phyloP scores from a whole-genome alignment of 805 yeast species.

The Tetrapisispora nanseiensis region DNA sequence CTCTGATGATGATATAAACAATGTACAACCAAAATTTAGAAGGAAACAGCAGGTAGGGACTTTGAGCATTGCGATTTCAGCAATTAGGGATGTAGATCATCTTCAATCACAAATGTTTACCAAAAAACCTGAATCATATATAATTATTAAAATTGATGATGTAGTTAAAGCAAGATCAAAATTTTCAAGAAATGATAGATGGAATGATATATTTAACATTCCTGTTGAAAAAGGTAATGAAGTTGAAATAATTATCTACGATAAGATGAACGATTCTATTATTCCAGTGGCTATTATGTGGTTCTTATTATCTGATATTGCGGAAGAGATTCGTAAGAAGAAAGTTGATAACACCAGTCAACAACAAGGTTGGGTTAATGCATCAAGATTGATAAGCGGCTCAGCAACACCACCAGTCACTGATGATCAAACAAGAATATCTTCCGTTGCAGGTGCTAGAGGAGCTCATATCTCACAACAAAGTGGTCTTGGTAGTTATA shows the following conservation, averaged over 20 bases:
- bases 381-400: conserved; percentile 31
- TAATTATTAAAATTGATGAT: conserved; percentile 80
- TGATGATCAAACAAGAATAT: neutral
- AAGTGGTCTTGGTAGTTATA: neutral
- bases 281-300: conserved; percentile 90
- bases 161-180: conserved; percentile 70
- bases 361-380: conserved; percentile 81
- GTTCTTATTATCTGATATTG: conserved; percentile 82
- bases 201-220: conserved; percentile 73
- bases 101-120: conserved; percentile 74
- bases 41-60: conserved; percentile 80
- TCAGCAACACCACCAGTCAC: neutral
- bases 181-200: conserved; percentile 63
- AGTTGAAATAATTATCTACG: conserved; percentile 79
- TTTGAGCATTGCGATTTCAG: conserved; percentile 60
- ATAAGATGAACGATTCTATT: conserved; percentile 52
- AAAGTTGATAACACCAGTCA: conserved; percentile 68
- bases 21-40: conserved; percentile 62
- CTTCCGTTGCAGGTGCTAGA: neutral
- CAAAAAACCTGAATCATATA: conserved; percentile 68
- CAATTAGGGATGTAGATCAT: conserved; percentile 86
- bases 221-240: conserved; percentile 88
- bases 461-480: neutral
- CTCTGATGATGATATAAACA: conserved; percentile 53
- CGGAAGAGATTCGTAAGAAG: conserved; percentile 88